Evolutionary conservation across 176 grass and related monocot species (phyloP).

Genomic region (Rhynchospora breviuscula): DNA sequence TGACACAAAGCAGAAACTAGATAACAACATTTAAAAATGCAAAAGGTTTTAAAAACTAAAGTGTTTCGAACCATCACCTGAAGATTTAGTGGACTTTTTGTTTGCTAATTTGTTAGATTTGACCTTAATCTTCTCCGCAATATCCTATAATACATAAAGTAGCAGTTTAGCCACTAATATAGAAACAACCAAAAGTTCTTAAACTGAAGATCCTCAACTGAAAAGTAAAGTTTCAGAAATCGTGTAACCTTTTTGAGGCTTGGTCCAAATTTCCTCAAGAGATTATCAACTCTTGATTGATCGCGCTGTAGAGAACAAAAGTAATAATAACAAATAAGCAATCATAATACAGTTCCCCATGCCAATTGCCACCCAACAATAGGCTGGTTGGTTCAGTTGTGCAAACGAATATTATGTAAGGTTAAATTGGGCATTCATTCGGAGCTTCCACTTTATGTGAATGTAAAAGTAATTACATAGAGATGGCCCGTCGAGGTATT

Average conservation of each 20-base stretch:
- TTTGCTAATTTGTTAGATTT: neutral
- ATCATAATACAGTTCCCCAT: neutral
- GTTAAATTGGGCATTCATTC: neutral
- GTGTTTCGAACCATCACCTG: neutral
- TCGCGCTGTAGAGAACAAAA: constrained; percentile 10
- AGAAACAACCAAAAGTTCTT: neutral
- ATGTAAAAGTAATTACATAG: neutral
- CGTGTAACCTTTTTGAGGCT: constrained; percentile 23
- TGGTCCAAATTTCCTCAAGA: constrained; percentile 29
- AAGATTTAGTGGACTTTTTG: constrained; percentile 8
- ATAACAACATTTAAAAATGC: neutral
- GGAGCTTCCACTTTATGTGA: neutral
- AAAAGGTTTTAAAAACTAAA: neutral
- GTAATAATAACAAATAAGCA: neutral
- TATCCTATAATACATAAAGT: constrained; percentile 13
- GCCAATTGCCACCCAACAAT: neutral
- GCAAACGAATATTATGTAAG: neutral
- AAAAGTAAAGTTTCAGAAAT: neutral
- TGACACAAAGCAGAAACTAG: neutral
- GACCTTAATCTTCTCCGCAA: constrained; percentile 11
- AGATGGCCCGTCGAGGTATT: neutral
- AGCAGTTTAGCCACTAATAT: neutral
- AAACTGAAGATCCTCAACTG: neutral
- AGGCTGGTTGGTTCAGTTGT: neutral
- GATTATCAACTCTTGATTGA: constrained; percentile 29